Conservation (phyloP, 2,329 filamentous ascomycete species). For the Trichoderma koningiopsis region DNA sequence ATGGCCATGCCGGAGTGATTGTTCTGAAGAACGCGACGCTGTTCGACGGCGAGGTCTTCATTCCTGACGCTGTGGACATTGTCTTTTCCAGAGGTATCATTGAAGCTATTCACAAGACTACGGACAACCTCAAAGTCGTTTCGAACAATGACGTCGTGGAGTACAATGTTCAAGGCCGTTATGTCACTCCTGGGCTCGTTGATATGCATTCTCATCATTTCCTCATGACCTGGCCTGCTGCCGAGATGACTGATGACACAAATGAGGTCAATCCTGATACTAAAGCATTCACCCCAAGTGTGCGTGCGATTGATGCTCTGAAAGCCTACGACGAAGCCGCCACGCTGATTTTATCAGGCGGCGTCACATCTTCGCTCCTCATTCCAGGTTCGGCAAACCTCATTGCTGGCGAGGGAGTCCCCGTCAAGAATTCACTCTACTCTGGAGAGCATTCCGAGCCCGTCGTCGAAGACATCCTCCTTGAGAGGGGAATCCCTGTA, state of each 20-base stretch:
- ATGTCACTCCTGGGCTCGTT: constrained; percentile 48
- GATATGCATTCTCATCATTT: constrained; percentile 51
- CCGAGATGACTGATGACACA: constrained; percentile 36
- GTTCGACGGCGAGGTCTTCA: constrained; percentile 46
- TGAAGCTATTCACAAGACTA: constrained; percentile 14
- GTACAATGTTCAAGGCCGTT: constrained; percentile 41
- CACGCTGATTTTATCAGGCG: constrained; percentile 45
- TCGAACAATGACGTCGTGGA: constrained; percentile 29
- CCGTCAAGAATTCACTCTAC: constrained; percentile 45
- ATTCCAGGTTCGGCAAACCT: constrained; percentile 48
- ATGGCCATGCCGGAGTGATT: constrained; percentile 42
- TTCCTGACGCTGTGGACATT: constrained; percentile 38
- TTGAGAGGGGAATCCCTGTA: constrained; percentile 43
- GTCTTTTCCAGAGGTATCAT: constrained; percentile 24
- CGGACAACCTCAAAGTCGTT: constrained; percentile 6
- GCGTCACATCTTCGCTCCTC: constrained; percentile 49
- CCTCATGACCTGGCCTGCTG: constrained; percentile 38
- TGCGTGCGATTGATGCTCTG: constrained; percentile 38
- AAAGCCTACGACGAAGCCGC: constrained; percentile 46
- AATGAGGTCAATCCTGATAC: constrained; percentile 41
- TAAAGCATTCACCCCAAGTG: constrained; percentile 12
- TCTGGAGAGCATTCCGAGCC: constrained; percentile 41
- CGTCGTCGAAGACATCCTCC: constrained; percentile 45
- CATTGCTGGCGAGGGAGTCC: constrained; percentile 48
- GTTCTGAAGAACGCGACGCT: constrained; percentile 46